A percentile compares a stretch with the other conserved stretches of the same genome.
Conservation (phyloP, 306 rosid species). For the Quercus berberidifolia region DNA sequence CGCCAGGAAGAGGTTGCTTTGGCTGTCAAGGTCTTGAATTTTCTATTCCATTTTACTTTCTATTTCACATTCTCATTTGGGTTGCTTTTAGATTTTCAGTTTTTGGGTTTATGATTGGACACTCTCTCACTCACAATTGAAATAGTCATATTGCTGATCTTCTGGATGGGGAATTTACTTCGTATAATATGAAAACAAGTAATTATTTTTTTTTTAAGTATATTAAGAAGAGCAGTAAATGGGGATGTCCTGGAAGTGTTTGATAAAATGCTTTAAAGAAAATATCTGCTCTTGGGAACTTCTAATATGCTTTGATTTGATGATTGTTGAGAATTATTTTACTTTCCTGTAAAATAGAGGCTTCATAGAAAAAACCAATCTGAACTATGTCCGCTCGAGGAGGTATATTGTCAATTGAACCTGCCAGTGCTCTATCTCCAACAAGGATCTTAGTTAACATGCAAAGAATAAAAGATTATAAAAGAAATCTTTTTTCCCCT, state of each 20-base stretch:
- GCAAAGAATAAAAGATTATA: too few species aligned
- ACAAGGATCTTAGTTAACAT: too few species aligned
- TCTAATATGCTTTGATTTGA: not conserved
- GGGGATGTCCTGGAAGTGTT: constrained; percentile 37
- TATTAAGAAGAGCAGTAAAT: not conserved
- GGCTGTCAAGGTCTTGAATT: constrained; percentile 58
- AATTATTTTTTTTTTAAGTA: not conserved
- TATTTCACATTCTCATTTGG: not conserved
- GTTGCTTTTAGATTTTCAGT: not conserved
- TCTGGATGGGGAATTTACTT: not conserved
- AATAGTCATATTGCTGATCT: not conserved
- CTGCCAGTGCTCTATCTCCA: not conserved
- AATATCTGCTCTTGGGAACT: not conserved
- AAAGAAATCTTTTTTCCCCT: too few species aligned
- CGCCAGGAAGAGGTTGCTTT: constrained; percentile 87
- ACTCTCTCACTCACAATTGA: not conserved
- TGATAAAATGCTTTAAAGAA: constrained; percentile 34
- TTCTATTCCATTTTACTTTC: not conserved
- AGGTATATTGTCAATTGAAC: not conserved
- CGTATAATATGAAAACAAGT: not conserved
- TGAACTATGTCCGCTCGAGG: not conserved
- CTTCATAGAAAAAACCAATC: not conserved
- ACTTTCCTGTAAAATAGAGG: not conserved
- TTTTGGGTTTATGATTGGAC: not conserved
- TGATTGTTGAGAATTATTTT: not conserved